phyloP scores from a whole-genome alignment of 2,329 filamentous ascomycete genomes.

The Onygenales sp. region DNA sequence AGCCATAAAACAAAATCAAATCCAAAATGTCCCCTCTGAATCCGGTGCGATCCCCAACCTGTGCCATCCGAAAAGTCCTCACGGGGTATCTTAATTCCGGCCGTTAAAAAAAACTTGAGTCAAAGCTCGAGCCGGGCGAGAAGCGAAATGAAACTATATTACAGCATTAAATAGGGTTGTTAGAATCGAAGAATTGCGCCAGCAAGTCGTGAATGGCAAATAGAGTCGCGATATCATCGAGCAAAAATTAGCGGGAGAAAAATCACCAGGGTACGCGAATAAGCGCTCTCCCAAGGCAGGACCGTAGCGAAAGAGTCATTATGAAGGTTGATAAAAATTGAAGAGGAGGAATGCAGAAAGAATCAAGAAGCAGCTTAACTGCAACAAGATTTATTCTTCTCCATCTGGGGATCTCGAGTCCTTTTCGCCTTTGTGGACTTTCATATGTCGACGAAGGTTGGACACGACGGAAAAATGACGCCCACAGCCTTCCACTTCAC shows the following conservation, averaged over 20 bases:
- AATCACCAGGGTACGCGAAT: neutral
- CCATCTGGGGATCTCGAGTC: conserved; percentile 30
- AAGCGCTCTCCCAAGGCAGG: neutral
- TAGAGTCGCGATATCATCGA: neutral
- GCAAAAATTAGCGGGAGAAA: neutral
- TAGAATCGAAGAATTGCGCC: neutral
- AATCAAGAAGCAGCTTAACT: conserved; percentile 7
- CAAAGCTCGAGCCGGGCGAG: neutral
- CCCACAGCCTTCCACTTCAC: conserved; percentile 88
- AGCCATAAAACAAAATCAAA: conserved; percentile 3
- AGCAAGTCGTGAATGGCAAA: neutral
- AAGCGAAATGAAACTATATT: neutral
- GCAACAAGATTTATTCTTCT: conserved; percentile 24
- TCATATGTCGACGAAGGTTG: conserved; percentile 86
- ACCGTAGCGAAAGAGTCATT: conserved; percentile 1
- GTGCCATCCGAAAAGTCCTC: neutral
- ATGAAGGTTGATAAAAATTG: neutral
- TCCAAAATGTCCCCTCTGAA: conserved; percentile 5
- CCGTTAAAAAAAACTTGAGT: neutral
- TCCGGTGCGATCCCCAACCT: neutral
- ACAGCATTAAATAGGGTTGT: neutral
- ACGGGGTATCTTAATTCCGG: neutral
- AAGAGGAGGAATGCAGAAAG: neutral
- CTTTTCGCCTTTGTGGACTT: conserved; percentile 72
- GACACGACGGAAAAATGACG: conserved; percentile 96